Percentiles rank a stretch among this genome's conserved stretches.
Evolutionary conservation across 1,139 yeast species (phyloP).

Genomic region (Yamadazyma taylorii): DNA sequence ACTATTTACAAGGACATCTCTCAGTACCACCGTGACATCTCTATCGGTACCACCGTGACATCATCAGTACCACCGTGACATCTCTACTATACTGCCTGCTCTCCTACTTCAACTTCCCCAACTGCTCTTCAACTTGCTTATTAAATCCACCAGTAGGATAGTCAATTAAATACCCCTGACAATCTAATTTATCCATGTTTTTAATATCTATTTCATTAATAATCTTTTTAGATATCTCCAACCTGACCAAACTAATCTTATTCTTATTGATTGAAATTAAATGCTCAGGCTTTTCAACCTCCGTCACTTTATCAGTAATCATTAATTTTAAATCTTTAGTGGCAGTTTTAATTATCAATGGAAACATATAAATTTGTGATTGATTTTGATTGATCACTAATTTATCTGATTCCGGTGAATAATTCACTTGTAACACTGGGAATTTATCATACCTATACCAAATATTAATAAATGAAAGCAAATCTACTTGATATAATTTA

Average conservation of each 20-base stretch:
- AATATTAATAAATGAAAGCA: conserved; percentile 47
- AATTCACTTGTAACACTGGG: conserved; percentile 50
- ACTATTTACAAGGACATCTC: conserved; percentile 6
- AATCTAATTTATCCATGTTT: conserved; percentile 12
- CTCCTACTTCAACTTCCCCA: too few relatives aligned
- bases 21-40: too few relatives aligned
- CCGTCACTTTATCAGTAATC: conserved; percentile 13
- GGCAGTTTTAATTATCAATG: conserved; percentile 40
- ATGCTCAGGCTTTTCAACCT: conserved; percentile 8
- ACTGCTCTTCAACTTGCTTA: conserved; percentile 10
- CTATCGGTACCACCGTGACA: too few relatives aligned
- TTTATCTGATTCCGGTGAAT: conserved; percentile 19
- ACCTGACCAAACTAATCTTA: conserved; percentile 13
- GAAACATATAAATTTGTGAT: conserved; percentile 50
- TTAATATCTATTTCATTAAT: conserved; percentile 10
- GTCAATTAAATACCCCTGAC: conserved; percentile 16
- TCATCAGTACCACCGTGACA: too few relatives aligned
- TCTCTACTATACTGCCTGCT: too few relatives aligned
- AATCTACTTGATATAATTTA: conserved; percentile 31
- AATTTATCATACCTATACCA: conserved; percentile 62
- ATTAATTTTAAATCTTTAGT: conserved; percentile 9
- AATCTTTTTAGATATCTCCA: conserved; percentile 16
- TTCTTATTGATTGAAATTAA: conserved; percentile 13
- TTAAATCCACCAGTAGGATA: conserved; percentile 10
- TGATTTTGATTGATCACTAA: conserved; percentile 50